A percentile compares a stretch with the other conserved stretches of the same genome.
phyloP scores from a whole-genome alignment of 2,329 filamentous ascomycete genomes.

The Nothomitra cinnamomea region DNA sequence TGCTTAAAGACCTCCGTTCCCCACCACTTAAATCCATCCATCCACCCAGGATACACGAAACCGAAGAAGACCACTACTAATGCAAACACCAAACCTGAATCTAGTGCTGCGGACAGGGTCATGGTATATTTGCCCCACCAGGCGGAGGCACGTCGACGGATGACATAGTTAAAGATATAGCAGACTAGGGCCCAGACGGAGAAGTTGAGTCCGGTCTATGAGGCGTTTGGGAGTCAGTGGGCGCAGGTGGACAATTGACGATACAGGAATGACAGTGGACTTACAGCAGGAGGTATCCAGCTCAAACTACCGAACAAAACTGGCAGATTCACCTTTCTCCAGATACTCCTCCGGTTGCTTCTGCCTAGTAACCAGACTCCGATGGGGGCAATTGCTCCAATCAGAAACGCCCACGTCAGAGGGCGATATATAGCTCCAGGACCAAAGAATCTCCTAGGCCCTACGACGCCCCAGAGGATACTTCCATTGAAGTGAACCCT shows the following conservation, averaged over 20 bases:
- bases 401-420: constrained; percentile 65
- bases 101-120: constrained; percentile 68
- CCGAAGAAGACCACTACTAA: constrained; percentile 75
- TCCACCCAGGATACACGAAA: constrained; percentile 65
- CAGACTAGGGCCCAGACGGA: constrained; percentile 75
- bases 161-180: constrained; percentile 65
- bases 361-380: constrained; percentile 54
- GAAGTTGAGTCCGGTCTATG: constrained; percentile 60
- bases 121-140: constrained; percentile 93
- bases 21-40: constrained; percentile 67
- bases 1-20: constrained; percentile 72
- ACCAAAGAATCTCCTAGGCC: constrained; percentile 69
- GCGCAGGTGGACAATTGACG: neutral
- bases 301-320: constrained; percentile 67
- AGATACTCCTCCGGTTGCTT: constrained; percentile 38
- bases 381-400: constrained; percentile 60
- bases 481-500: constrained; percentile 81
- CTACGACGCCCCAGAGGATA: constrained; percentile 80
- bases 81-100: constrained; percentile 67
- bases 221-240: constrained; percentile 4
- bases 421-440: constrained; percentile 54
- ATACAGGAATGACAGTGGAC: constrained; percentile 13
- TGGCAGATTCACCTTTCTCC: constrained; percentile 65
- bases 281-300: constrained; percentile 64
- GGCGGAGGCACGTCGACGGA: constrained; percentile 48